Conservation (phyloP, 306 rosid genomes). For the apple (Malus domestica) region ASM211411v1 NC_041793.1:45621001-45621500, state of each 20-base stretch:
- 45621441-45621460: constrained; percentile 9
- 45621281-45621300: constrained; percentile 36
- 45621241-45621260: constrained; percentile 13
- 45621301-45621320: constrained; percentile 15
- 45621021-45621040: constrained; percentile 20
- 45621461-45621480: constrained; percentile 18
- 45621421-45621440: constrained; percentile 26
- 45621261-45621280: constrained; percentile 30
- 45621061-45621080: constrained; percentile 24
- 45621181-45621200: constrained; percentile 31
- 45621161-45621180: constrained; percentile 28
- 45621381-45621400: constrained; percentile 38
- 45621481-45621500: constrained; percentile 5
- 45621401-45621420: constrained; percentile 18
- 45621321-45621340: constrained; percentile 24
- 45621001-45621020: neutral
- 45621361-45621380: constrained; percentile 47
- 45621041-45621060: constrained; percentile 15
- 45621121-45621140: constrained; percentile 22
- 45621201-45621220: constrained; percentile 19
- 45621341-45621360: constrained; percentile 20
- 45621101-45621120: constrained; percentile 22
- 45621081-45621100: neutral
- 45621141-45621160: neutral
- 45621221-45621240: constrained; percentile 19